These are phyloP conservation scores for Suillus subalutaceus DNA, from an alignment of 768 basidiomycete genomes.

Conservation along the genomic window DNA sequence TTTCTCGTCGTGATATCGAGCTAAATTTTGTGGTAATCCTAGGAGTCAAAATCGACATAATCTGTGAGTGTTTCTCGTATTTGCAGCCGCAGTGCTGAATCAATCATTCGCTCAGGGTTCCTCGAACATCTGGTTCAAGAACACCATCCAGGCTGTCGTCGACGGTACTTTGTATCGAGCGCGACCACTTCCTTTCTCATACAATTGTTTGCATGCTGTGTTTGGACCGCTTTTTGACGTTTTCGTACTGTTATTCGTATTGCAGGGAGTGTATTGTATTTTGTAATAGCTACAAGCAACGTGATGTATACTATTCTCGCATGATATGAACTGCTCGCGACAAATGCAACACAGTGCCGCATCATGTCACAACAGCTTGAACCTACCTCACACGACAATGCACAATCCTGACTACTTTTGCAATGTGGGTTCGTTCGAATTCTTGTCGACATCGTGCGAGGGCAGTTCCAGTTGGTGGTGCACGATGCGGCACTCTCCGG, in stretches of 20 bases:
- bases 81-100: not conserved
- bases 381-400: not conserved
- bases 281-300: not conserved
- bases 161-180: not conserved
- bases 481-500: not conserved
- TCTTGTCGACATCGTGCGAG: not conserved
- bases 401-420: no score
- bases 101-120: not conserved
- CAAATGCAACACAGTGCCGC: not conserved
- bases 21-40: not conserved
- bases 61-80: not conserved
- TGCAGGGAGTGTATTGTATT: not conserved
- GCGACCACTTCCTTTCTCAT: not conserved
- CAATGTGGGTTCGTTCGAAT: not conserved
- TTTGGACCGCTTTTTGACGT: not conserved
- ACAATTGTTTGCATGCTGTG: not conserved
- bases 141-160: not conserved
- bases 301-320: not conserved
- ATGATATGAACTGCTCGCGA: not conserved
- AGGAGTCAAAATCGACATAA: not conserved
- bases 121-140: not conserved
- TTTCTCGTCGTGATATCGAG: not conserved
- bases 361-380: not conserved
- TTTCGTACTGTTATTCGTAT: not conserved
- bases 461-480: not conserved